Evolutionary conservation across 75 land plant species (phyloP).

Genomic region (Isoetes taiwanensis): DNA sequence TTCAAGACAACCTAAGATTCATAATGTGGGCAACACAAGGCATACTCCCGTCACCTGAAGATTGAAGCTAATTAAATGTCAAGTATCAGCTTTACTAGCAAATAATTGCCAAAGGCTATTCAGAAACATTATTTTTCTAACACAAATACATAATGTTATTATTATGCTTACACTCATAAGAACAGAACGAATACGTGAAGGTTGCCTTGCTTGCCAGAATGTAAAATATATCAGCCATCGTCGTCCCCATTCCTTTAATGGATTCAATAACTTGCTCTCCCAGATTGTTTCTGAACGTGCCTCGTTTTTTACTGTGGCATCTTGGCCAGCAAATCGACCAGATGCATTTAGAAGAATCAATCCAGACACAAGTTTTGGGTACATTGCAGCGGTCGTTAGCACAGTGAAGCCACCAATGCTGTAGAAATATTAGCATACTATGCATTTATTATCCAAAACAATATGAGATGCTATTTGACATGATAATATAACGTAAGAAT

Average conservation of each 20-base stretch:
- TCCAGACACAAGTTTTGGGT: constrained; percentile 63
- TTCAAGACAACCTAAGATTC: too few species aligned
- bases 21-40: too few species aligned
- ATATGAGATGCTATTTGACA: too few species aligned
- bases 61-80: too few species aligned
- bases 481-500: too few species aligned
- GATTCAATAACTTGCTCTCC: constrained; percentile 46
- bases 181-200: constrained; percentile 70
- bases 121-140: too few species aligned
- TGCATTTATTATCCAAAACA: neutral
- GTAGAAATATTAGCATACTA: constrained; percentile 11
- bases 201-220: constrained; percentile 97
- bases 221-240: constrained; percentile 53
- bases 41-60: too few species aligned
- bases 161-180: constrained; percentile 67
- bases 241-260: constrained; percentile 52
- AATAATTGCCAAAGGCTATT: too few species aligned
- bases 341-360: constrained; percentile 76
- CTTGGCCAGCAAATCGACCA: constrained; percentile 68
- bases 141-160: too few species aligned
- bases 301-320: constrained; percentile 2
- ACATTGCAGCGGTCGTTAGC: constrained; percentile 52
- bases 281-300: constrained; percentile 26
- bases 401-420: constrained; percentile 96
- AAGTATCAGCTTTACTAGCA: too few species aligned